Percentiles rank a stretch among this genome's conserved stretches.
Evolutionary conservation across 805 yeast species (phyloP).

Genomic region (Metschnikowia hibisci): DNA sequence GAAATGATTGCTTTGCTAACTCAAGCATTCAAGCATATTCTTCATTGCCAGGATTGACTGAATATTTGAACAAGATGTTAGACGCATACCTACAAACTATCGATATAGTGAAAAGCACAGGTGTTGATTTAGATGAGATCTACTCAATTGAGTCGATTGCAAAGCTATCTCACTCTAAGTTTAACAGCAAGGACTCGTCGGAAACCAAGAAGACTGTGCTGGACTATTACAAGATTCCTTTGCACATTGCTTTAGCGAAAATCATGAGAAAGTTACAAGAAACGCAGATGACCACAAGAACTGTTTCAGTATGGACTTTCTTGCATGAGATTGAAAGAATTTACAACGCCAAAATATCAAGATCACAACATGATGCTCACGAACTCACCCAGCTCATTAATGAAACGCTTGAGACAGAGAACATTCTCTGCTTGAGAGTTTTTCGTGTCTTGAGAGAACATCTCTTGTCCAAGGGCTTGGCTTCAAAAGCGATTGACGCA

Average conservation of each 20-base stretch:
- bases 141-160: conserved; percentile 18
- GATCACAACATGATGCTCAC: conserved; percentile 92
- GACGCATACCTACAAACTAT: conserved; percentile 23
- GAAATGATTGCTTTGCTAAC: conserved; percentile 92
- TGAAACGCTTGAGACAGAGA: conserved; percentile 73
- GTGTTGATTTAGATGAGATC: conserved; percentile 12
- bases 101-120: conserved; percentile 13
- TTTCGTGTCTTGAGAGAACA: conserved; percentile 19
- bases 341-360: conserved; percentile 68
- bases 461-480: neutral
- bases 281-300: conserved; percentile 48
- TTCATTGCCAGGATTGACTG: conserved; percentile 54
- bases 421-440: conserved; percentile 38
- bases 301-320: conserved; percentile 75
- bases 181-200: conserved; percentile 9
- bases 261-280: conserved; percentile 58
- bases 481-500: conserved; percentile 7
- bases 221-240: conserved; percentile 37
- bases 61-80: conserved; percentile 48
- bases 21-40: conserved; percentile 78
- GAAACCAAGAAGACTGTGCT: conserved; percentile 12
- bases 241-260: conserved; percentile 56
- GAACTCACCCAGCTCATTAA: conserved; percentile 79
- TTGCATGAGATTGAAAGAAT: conserved; percentile 68
- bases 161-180: conserved; percentile 12